A percentile compares a stretch with the other conserved stretches of the same genome.
phyloP scores from a whole-genome alignment of 352 stramenopile species.

The Phytopythium montanum region DNA sequence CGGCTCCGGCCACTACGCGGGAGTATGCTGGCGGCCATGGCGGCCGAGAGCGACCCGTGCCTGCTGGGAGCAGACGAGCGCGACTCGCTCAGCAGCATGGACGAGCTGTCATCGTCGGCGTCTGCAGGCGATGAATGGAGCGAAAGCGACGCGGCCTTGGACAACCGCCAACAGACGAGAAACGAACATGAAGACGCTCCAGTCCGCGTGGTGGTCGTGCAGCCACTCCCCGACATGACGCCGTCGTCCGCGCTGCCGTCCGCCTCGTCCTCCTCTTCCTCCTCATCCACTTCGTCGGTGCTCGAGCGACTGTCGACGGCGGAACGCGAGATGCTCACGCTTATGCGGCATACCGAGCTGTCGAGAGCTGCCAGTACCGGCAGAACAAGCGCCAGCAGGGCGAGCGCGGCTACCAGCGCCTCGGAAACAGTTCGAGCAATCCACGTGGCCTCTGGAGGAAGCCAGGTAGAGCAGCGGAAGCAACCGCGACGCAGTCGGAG shows the following conservation, averaged over 20 bases:
- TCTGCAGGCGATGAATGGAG: constrained; percentile 1
- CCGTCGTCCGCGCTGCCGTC: constrained; percentile 4
- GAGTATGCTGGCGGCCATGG: constrained; percentile 3
- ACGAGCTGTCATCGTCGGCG: constrained; percentile 21
- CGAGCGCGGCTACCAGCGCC: not conserved
- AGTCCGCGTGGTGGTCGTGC: constrained; percentile 2
- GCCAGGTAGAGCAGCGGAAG: not conserved
- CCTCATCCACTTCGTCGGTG: constrained; percentile 6
- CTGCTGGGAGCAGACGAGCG: constrained; percentile 14
- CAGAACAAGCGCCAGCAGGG: not conserved
- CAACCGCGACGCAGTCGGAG: constrained; percentile 1
- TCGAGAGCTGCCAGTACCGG: not conserved
- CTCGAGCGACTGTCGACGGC: constrained; percentile 6
- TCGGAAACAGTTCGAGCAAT: not conserved
- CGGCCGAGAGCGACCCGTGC: constrained; percentile 19
- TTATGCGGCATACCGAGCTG: constrained; percentile 6
- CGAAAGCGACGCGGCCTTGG: constrained; percentile 2
- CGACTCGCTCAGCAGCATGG: constrained; percentile 18
- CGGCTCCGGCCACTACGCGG: not conserved
- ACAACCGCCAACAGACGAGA: not conserved
- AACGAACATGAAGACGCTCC: not conserved
- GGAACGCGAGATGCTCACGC: constrained; percentile 6
- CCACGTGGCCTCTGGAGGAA: not conserved
- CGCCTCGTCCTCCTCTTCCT: constrained; percentile 1
- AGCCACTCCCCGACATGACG: constrained; percentile 1